Evolutionary conservation across 306 rosid genomes (phyloP), one percentile per base, ranked within the genome.

Genomic region (Glycine soja): DNA sequence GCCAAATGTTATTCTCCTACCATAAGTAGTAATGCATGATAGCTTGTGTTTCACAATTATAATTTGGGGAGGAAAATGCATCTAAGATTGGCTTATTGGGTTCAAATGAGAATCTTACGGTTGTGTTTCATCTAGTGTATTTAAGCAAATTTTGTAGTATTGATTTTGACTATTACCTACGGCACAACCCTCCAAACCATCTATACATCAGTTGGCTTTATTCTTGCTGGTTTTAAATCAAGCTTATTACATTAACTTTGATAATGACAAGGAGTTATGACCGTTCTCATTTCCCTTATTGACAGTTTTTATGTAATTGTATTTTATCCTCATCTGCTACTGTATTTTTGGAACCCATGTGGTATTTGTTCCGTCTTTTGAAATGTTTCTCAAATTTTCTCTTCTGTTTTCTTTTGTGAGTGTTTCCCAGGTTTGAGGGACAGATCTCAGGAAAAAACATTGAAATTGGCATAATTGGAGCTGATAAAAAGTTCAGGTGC

Each of bases 371-470:
- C 13, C 13, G 18, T 66, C 70, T 50, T 57, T 13, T 42, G 53
- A 74, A 74, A 36, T 68, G 64, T 43, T 53, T 81, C 70, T 64
- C 24, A 36, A 64, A 3, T 64, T 12, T 43, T 64, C 48, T 64
- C 59, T 36, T 74, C 34, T 18, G 73, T 24, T 58, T 52, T 65
- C 56, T 68, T 48, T 66, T 66, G 40, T 48, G 58, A 58, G 51
- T 10, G 36, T 69, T 61, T 68, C 57, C 52, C 69, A 92, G 98
- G 51, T 96, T 96, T 76, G 98, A 96, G 86, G 99, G 99, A 63
- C 99, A 90, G 84, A 96, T 96, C 81, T 96, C 99, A 3, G 81
- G 92, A 46, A 96, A 96, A 83, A 96, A 96, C 86, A 96, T 96
- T 71, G 97, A 96, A 88, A 96, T 96, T 83, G 99, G 99, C 80